Evolutionary conservation across 179 eudicot species (phyloP), one percentile per base, ranked within the genome.

Genomic region (Patellifolia procumbens): DNA sequence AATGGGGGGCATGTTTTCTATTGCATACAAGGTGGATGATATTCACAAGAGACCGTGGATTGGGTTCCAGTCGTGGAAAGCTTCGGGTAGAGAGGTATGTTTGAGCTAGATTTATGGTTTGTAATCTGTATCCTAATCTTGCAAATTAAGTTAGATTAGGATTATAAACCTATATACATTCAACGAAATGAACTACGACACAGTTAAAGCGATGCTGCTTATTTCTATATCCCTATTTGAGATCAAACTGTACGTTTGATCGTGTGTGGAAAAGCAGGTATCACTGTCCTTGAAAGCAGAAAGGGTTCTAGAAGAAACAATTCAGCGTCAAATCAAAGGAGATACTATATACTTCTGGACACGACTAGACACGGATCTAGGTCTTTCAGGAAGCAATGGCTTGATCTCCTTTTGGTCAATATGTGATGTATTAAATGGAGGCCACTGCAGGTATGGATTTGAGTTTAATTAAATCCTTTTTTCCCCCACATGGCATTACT

Each of bases 51-150:
- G 91, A 71, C 96, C 96, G 4, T 94, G 98, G 98, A 92, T 94
- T 60, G 98, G 98, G 59, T 94, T 91, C 79, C 98, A 94, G 79
- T 92, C 98, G 68, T 94, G 98, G 98, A 92, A 85, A 80, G 94
- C 98, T 81, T 81, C 91, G 72, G 94, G 94, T 70, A 89, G 89
- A 87, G 89, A 85, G 94, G 98, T 92, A 84, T 34, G 65, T 53
- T 64, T 67, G 22, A 4, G 8, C 26, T 37, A 16, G 49, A 59
- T 35, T 26, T 63, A 42, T 48, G 9, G 1, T 24, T 73, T 34
- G 31, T 55, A 19, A 48, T 58, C 37, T 26, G 63, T 49, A 29
- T 56, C 58, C 19, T 28, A 35, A 49, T 72, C 11, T 28, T 51
- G 32, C 65, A 48, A 67, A 37, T 51, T 79, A 43, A 16, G 19